Conservation (phyloP, 1,284 basidiomycete genomes). For the Porogramme epimiltina region DNA sequence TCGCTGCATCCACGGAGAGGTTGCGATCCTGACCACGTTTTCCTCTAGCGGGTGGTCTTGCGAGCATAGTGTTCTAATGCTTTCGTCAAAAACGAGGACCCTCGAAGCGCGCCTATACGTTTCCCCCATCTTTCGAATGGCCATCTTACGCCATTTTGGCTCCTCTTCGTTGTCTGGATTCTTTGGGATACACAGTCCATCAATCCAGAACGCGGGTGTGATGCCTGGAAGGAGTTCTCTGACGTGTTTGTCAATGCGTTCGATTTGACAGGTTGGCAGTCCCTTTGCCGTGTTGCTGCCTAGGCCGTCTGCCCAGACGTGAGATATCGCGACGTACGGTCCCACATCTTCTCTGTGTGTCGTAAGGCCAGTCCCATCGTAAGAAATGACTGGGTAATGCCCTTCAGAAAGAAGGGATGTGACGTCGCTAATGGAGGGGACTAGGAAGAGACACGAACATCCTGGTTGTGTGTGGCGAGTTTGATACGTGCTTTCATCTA, state of each 20-base stretch:
- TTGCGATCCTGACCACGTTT: conserved; percentile 15
- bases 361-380: no score
- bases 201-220: conserved; percentile 7
- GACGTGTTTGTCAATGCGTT: conserved; percentile 7
- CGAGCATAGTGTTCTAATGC: conserved; percentile 9
- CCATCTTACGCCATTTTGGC: conserved; percentile 8
- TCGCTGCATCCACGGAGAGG: conserved; percentile 19
- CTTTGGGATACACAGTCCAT: conserved; percentile 8
- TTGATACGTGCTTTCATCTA: no score
- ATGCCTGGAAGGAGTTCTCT: not conserved
- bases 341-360: no score
- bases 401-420: no score
- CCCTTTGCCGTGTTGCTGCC: conserved; percentile 21
- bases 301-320: conserved; percentile 23
- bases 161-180: no score
- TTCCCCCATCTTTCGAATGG: conserved; percentile 17
- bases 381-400: no score
- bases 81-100: conserved; percentile 18
- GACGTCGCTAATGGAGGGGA: no score
- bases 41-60: conserved; percentile 1
- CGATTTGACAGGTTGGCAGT: conserved; percentile 13
- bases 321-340: conserved; percentile 19
- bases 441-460: no score
- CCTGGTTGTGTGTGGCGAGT: no score
- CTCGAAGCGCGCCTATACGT: conserved; percentile 14